Conservation (phyloP, 306 rosid species). For the Hylodesmum podocarpum region DNA sequence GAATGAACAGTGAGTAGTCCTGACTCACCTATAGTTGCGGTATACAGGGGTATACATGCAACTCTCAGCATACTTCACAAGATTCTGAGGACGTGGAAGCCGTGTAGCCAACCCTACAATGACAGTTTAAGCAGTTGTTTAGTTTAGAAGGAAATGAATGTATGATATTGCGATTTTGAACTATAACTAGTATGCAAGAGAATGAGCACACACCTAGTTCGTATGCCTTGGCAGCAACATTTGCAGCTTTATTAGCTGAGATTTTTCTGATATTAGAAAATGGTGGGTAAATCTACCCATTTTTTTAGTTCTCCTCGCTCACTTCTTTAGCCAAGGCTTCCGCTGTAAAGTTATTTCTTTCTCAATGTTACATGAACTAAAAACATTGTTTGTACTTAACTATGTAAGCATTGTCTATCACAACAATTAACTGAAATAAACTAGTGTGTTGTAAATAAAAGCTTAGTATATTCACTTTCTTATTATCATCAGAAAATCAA, state of each 20-base stretch:
- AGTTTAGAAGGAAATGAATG: background rate
- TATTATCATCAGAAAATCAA: constrained; percentile 42
- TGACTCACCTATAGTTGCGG: constrained; percentile 64
- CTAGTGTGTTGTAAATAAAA: constrained; percentile 5
- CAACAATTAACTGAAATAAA: background rate
- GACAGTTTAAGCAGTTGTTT: background rate
- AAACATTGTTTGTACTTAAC: constrained; percentile 33
- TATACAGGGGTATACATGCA: constrained; percentile 86
- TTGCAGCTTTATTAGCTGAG: constrained; percentile 82
- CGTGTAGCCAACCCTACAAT: constrained; percentile 76
- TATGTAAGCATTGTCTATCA: constrained; percentile 1
- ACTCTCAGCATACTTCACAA: constrained; percentile 79
- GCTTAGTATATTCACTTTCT: background rate
- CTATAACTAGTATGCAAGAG: background rate
- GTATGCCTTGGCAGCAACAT: constrained; percentile 86
- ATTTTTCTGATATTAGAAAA: constrained; percentile 75
- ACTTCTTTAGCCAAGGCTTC: constrained; percentile 80
- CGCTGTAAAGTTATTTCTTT: constrained; percentile 42
- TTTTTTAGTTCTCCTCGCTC: constrained; percentile 51
- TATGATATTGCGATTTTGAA: background rate
- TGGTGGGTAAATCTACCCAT: constrained; percentile 76
- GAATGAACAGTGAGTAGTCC: background rate
- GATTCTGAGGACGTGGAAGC: constrained; percentile 84
- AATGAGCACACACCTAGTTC: constrained; percentile 63
- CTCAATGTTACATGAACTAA: background rate